These are phyloP conservation scores for Verbascum thapsus DNA, from an alignment of 257 asterid species.

Conservation along the genomic window DNA sequence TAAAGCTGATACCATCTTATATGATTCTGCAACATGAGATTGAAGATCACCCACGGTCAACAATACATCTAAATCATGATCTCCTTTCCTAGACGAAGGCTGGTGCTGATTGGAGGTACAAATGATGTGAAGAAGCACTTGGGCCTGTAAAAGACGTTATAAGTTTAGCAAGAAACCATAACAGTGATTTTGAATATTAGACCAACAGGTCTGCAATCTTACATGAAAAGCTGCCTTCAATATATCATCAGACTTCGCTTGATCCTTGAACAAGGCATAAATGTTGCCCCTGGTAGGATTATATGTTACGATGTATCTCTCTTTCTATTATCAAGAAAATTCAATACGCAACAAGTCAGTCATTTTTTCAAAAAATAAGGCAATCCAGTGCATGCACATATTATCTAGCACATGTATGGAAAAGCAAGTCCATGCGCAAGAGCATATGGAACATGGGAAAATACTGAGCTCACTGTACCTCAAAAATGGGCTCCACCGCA, in stretches of 20 bases:
- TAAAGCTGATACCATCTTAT: slow-evolving; percentile 89
- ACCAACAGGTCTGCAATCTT: slow-evolving; percentile 39
- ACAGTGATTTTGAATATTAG: slow-evolving; percentile 18
- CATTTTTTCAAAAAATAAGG: not conserved
- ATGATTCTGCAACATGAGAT: slow-evolving; percentile 80
- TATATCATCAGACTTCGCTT: slow-evolving; percentile 96
- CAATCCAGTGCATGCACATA: slow-evolving; percentile 19
- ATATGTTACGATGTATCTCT: slow-evolving; percentile 75
- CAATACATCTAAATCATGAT: slow-evolving; percentile 38
- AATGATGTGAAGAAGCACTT: slow-evolving; percentile 85
- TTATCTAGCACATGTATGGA: slow-evolving; percentile 15
- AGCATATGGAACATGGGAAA: slow-evolving; percentile 12
- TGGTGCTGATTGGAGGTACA: slow-evolving; percentile 52
- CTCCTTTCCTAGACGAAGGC: slow-evolving; percentile 43
- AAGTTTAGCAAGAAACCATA: slow-evolving; percentile 33
- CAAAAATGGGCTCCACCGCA: slow-evolving; percentile 82
- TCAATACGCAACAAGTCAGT: slow-evolving; percentile 18
- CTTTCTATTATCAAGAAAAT: slow-evolving; percentile 61
- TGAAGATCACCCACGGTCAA: slow-evolving; percentile 66
- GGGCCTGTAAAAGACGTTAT: slow-evolving; percentile 64
- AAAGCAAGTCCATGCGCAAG: slow-evolving; percentile 23
- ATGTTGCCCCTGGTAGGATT: slow-evolving; percentile 83
- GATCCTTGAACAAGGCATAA: slow-evolving; percentile 89
- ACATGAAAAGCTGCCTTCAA: slow-evolving; percentile 97
- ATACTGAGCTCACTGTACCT: slow-evolving; percentile 49